A percentile compares a stretch with the other conserved stretches of the same genome.
Evolutionary conservation across 768 basidiomycete species (phyloP).

Genomic region (Xerocomellus chrysenteron): DNA sequence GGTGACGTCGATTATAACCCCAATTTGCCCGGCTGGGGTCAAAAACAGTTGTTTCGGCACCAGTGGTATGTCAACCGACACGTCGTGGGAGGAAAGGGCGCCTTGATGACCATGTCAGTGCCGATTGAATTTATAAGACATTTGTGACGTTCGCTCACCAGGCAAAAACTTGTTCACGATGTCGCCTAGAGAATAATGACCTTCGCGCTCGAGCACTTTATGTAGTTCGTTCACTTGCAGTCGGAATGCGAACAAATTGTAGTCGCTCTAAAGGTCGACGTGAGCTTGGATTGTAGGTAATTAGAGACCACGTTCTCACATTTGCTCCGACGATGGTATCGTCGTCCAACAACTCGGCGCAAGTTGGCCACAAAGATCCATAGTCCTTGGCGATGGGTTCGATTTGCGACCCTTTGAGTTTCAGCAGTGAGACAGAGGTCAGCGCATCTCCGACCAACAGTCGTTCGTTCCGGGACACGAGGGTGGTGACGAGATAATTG

Average conservation of each 20-base stretch:
- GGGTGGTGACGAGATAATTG: slow-evolving; percentile 73
- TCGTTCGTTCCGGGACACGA: slow-evolving; percentile 53
- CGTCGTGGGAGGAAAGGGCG: slow-evolving; percentile 47
- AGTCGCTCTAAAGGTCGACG: slow-evolving; percentile 48
- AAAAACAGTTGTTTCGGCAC: slow-evolving; percentile 68
- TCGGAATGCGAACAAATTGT: slow-evolving; percentile 66
- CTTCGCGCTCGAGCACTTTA: slow-evolving; percentile 56
- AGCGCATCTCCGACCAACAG: slow-evolving; percentile 80
- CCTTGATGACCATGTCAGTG: slow-evolving; percentile 41
- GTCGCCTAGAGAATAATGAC: slow-evolving; percentile 74
- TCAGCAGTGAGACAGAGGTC: slow-evolving; percentile 72
- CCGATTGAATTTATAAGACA: background rate
- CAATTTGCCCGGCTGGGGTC: slow-evolving; percentile 78
- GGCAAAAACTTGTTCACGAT: slow-evolving; percentile 72
- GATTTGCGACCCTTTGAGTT: slow-evolving; percentile 44
- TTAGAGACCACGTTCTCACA: slow-evolving; percentile 43
- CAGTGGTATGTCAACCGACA: slow-evolving; percentile 41
- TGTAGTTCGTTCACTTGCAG: slow-evolving; percentile 44
- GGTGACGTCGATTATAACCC: slow-evolving; percentile 62
- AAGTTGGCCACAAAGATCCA: slow-evolving; percentile 70
- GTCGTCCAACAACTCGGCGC: slow-evolving; percentile 56
- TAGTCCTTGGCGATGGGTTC: slow-evolving; percentile 69
- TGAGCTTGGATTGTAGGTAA: slow-evolving; percentile 9
- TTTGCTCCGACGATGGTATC: slow-evolving; percentile 70
- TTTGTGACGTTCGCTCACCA: slow-evolving; percentile 40